Evolutionary conservation across 495 filamentous ascomycete species (phyloP).

Genomic region (Penicillium argentinense): DNA sequence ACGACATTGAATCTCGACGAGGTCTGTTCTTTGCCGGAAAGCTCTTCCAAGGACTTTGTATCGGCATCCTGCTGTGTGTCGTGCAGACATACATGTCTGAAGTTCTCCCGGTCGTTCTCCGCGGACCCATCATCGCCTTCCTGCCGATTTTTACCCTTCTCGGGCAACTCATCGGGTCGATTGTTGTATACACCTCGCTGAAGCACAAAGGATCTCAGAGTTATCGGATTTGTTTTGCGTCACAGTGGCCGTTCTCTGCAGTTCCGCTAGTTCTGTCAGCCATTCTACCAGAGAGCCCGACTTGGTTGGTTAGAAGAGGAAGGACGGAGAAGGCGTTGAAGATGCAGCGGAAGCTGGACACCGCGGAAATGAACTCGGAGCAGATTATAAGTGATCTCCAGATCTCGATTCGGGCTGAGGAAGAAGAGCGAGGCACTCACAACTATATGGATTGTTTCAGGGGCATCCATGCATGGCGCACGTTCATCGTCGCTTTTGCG

Average conservation of each 20-base stretch:
- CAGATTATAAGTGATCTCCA: constrained; percentile 19
- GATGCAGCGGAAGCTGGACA: constrained; percentile 23
- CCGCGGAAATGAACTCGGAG: constrained; percentile 2
- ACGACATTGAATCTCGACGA: constrained; percentile 26
- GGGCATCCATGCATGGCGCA: constrained; percentile 44
- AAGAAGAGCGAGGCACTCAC: constrained; percentile 19
- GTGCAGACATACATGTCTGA: constrained; percentile 51
- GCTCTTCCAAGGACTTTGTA: constrained; percentile 39
- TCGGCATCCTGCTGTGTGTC: constrained; percentile 41
- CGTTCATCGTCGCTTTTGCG: constrained; percentile 46
- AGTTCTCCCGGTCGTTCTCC: constrained; percentile 37
- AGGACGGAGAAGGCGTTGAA: constrained; percentile 9
- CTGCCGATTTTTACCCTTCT: constrained; percentile 46
- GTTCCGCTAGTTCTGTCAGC: constrained; percentile 11
- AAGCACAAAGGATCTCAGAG: constrained; percentile 10
- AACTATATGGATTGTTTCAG: constrained; percentile 45
- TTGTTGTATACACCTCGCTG: constrained; percentile 36
- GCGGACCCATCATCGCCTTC: constrained; percentile 44
- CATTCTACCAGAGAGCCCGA: constrained; percentile 23
- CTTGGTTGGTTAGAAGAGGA: constrained; percentile 17
- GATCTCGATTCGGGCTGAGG: constrained; percentile 24
- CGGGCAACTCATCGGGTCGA: constrained; percentile 44
- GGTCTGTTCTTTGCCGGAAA: constrained; percentile 33
- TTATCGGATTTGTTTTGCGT: constrained; percentile 31
- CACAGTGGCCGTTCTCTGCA: constrained; percentile 37